Base-by-base conservation (phyloP, 202 grass and related monocot genomes). In the Bolboschoenoplectus hybrid region DNA sequence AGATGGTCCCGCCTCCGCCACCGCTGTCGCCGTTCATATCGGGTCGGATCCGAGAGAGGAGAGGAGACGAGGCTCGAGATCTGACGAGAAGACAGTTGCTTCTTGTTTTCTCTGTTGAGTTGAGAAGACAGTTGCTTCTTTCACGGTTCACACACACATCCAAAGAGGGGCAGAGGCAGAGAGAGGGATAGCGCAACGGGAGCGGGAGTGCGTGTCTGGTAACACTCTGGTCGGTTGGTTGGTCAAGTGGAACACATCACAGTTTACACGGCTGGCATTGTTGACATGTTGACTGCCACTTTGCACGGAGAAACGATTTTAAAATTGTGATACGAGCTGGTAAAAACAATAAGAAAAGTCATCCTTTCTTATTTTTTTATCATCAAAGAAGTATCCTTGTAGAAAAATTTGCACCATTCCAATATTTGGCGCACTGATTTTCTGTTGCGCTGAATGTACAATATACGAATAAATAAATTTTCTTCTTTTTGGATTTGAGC, bases 11-110 rank as follows among this genome's bases (percentile, higher is more conserved):
- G 53, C 83, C 79, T 47, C 68, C 81, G 50, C 73, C 87, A 82
- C 51, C 86, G 39, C 81, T 72, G 45, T 60, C 81, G 77, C 89
- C 83, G 86, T 93, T 92, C 94, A 94, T 96, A 83, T 58, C 55
- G 64, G 20, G 26, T 83, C 60, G 80, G 91, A 93, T 97, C 91
- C 79, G 67, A 56, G 64, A 52, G 44, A 63, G 60, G 46, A 67
- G 46, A 9, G 8, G 9, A 4, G 32, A 13, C 7, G 5, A 20
- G 35, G 14, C 1, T 52, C 41, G 64, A 68, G 72, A 35, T 45
- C 0, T 76, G 9, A 14, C 51, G 20, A 36, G 74, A 19, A 20
- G 49, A 58, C 2, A 36, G 44, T 69, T 85, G 85, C 68, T 85
- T 26, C 26, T 26, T 26, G 26, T 26, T 26, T 26, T 26, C 26